phyloP scores from a whole-genome alignment of 2,329 filamentous ascomycete species.

The Sordariomycetes sp. region DNA sequence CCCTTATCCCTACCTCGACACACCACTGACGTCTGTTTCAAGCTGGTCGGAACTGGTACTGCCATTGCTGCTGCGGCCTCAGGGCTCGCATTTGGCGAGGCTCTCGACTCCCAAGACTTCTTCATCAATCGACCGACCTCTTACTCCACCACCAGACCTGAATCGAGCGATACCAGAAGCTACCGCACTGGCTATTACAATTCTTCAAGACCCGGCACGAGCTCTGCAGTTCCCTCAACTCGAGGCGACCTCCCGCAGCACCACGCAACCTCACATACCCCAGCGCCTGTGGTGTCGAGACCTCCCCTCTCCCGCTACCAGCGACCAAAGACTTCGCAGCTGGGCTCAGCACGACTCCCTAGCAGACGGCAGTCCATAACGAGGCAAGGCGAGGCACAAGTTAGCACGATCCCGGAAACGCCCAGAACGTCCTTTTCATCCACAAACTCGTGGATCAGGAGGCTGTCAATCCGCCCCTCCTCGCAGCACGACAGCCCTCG shows the following conservation, averaged over 20 bases:
- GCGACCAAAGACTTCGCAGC: slow-evolving; percentile 27
- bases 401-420: slow-evolving; percentile 30
- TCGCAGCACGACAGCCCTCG: slow-evolving; percentile 56
- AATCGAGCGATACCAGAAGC: too few relatives aligned
- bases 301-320: slow-evolving; percentile 27
- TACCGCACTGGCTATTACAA: too few relatives aligned
- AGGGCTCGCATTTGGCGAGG: slow-evolving; percentile 50
- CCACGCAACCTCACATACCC: slow-evolving; percentile 10
- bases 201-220: slow-evolving; percentile 32
- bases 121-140: slow-evolving; percentile 10
- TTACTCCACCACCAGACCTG: slow-evolving; percentile 1
- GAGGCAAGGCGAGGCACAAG: slow-evolving; percentile 25
- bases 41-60: slow-evolving; percentile 55
- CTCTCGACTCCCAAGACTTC: slow-evolving; percentile 24
- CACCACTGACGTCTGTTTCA: slow-evolving; percentile 2
- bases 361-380: slow-evolving; percentile 33
- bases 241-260: slow-evolving; percentile 19
- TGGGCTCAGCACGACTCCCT: slow-evolving; percentile 27
- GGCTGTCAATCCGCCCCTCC: slow-evolving; percentile 56
- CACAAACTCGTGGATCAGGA: slow-evolving; percentile 62
- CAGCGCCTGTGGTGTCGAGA: slow-evolving; percentile 19
- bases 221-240: slow-evolving; percentile 23
- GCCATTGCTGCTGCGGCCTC: slow-evolving; percentile 51
- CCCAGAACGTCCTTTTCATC: slow-evolving; percentile 50
- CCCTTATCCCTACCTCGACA: neutral